These are phyloP conservation scores for Paecilomyces fulvus DNA, from an alignment of 2,329 filamentous ascomycete genomes.

Conservation along the genomic window DNA sequence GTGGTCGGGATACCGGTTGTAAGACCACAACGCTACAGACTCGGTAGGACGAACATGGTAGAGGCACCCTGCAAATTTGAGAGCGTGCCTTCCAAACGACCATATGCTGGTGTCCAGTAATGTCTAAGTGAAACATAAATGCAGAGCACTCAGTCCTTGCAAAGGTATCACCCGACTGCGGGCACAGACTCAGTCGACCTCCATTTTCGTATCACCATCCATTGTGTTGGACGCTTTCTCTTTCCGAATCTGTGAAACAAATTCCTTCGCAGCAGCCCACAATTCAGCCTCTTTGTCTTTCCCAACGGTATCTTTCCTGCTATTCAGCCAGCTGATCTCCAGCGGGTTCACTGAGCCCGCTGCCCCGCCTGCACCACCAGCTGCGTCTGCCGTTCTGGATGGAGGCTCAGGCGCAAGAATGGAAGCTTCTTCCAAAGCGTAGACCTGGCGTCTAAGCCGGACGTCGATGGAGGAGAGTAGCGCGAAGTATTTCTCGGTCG, in stretches of 20 bases:
- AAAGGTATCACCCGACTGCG: neutral
- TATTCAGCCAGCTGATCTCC: constrained; percentile 86
- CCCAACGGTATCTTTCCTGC: constrained; percentile 70
- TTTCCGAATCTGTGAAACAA: constrained; percentile 39
- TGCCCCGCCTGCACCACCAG: constrained; percentile 11
- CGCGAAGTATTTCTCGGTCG: constrained; percentile 55
- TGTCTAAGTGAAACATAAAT: neutral
- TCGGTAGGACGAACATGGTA: neutral
- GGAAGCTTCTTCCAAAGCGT: constrained; percentile 71
- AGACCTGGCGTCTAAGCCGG: constrained; percentile 64
- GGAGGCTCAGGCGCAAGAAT: constrained; percentile 51
- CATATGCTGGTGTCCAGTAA: neutral
- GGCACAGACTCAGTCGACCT: constrained; percentile 24
- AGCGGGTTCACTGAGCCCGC: constrained; percentile 48
- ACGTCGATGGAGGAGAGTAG: constrained; percentile 68
- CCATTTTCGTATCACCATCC: constrained; percentile 25
- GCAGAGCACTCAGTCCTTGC: neutral
- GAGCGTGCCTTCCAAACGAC: neutral
- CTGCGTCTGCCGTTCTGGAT: constrained; percentile 19
- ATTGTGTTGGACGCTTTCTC: constrained; percentile 1
- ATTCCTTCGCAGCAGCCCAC: constrained; percentile 53
- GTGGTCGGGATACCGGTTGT: neutral
- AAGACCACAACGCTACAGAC: no score
- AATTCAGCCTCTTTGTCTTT: constrained; percentile 77
- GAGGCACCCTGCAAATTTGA: neutral